These are phyloP conservation scores for Boletus barrowsii DNA, from an alignment of 768 basidiomycete genomes.

Conservation along the genomic window DNA sequence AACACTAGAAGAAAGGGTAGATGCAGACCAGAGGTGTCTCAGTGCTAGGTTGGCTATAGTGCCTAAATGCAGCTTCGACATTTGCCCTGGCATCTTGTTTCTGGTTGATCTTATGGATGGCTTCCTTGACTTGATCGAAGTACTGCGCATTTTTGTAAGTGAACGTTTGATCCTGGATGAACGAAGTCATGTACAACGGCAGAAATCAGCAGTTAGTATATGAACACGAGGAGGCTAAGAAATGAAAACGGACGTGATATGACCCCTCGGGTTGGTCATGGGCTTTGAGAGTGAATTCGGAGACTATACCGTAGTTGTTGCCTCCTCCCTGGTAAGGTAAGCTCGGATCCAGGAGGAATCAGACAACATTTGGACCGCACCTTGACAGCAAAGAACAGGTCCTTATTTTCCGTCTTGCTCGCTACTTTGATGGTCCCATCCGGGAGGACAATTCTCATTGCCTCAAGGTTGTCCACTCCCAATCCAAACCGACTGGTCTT, in stretches of 20 bases:
- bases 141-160: not conserved
- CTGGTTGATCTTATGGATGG: not conserved
- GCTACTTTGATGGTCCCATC: constrained; percentile 18
- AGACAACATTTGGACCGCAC: not conserved
- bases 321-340: constrained; percentile 18
- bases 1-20: not conserved
- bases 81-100: constrained; percentile 3
- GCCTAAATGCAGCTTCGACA: constrained; percentile 6
- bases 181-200: not conserved
- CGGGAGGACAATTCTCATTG: constrained; percentile 28
- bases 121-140: constrained; percentile 5
- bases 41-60: not conserved
- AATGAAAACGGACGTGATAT: not conserved
- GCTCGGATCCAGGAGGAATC: not conserved
- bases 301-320: constrained; percentile 29
- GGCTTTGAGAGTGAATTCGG: constrained; percentile 22
- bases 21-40: too few species aligned
- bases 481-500: constrained; percentile 35
- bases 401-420: not conserved
- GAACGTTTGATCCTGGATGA: constrained; percentile 1
- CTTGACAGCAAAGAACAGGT: constrained; percentile 8
- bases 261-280: constrained; percentile 5
- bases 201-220: not conserved
- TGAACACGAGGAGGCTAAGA: too few species aligned
- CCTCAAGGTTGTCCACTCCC: constrained; percentile 33